Conservation (phyloP, 2,329 filamentous ascomycete genomes). For the Alternaria burnsii region DNA sequence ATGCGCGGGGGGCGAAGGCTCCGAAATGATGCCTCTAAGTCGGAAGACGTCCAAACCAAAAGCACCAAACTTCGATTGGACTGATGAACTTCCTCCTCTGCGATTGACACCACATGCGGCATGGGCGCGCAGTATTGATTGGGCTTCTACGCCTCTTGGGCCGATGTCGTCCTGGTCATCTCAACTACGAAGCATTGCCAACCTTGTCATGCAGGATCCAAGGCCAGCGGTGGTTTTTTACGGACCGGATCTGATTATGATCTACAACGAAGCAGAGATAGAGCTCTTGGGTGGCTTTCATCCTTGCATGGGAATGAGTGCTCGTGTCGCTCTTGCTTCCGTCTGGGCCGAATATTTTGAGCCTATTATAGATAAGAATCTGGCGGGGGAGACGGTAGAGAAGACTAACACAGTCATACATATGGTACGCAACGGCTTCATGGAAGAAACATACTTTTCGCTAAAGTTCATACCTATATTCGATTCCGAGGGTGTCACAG, state of each 20-base stretch:
- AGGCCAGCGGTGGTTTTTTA: constrained; percentile 69
- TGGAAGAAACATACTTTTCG: constrained; percentile 82
- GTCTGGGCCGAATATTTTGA: constrained; percentile 58
- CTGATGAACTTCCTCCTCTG: constrained; percentile 22
- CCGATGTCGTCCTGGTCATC: constrained; percentile 74
- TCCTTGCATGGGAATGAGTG: constrained; percentile 68
- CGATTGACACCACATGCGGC: constrained; percentile 17
- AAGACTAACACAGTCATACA: constrained; percentile 75
- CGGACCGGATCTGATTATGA: constrained; percentile 47
- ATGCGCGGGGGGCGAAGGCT: neutral
- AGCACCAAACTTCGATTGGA: constrained; percentile 26
- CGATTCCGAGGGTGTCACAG: constrained; percentile 72
- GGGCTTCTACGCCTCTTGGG: constrained; percentile 74
- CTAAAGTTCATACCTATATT: constrained; percentile 80
- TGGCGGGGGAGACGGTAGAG: constrained; percentile 32
- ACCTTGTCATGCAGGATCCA: constrained; percentile 70
- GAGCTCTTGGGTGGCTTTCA: constrained; percentile 42
- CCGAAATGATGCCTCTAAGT: neutral
- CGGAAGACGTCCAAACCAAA: constrained; percentile 12
- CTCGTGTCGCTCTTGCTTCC: constrained; percentile 74
- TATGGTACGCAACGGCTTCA: constrained; percentile 69
- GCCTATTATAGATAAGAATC: constrained; percentile 32
- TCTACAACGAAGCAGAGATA: constrained; percentile 52
- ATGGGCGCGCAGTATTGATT: constrained; percentile 68
- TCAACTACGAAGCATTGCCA: constrained; percentile 77